Evolutionary conservation across 257 asterid species (phyloP), one percentile per base, ranked within the genome.

Genomic region (Henckelia pumila): DNA sequence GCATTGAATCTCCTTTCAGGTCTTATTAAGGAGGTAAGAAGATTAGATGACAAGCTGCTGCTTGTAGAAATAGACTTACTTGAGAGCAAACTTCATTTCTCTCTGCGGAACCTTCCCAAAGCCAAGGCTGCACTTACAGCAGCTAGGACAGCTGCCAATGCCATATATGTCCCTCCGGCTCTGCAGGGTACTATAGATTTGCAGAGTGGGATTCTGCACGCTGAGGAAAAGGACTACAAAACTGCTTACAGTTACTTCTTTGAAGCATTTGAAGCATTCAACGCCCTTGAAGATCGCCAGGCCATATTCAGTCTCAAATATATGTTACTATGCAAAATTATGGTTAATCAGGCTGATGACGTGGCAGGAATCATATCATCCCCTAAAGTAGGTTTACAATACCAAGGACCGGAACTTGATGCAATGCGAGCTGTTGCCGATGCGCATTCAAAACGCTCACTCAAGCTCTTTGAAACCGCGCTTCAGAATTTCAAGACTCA

Each of bases 381-480:
- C 0, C 82, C 89, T 5, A 84, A 84, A 60, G 89, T 84, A 8
- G 89, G 89, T 35, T 66, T 84, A 74, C 83, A 81, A n/a, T 79
- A 84, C 75, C 86, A 84, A 60, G 89, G 89, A 14, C 89, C 84
- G 3, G 89, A 84, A 63, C 69, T 84, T 5, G 89, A 84, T 53
- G 88, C 86, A 0, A 85, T 85, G 91, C 82, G 78, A 72, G 91
- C 91, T n/a, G 73, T 85, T 14, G 91, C 91, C n/a, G 88, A 82
- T 52, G 91, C 91, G 19, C 79, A 85, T 66, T 85, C 91, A 1
- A 85, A 82, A 62, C 86, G 91, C 29, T 85, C 91, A 1, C 77
- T 85, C 66, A 80, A 80, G 77, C 88, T 82, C 28, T 85, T 84
- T 20, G 88, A 85, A 75, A 78, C 44, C 14, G 91, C 91, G 5